These are phyloP conservation scores for Cadophora sp. DNA, from an alignment of 2,329 filamentous ascomycete species.

Conservation along the genomic window DNA sequence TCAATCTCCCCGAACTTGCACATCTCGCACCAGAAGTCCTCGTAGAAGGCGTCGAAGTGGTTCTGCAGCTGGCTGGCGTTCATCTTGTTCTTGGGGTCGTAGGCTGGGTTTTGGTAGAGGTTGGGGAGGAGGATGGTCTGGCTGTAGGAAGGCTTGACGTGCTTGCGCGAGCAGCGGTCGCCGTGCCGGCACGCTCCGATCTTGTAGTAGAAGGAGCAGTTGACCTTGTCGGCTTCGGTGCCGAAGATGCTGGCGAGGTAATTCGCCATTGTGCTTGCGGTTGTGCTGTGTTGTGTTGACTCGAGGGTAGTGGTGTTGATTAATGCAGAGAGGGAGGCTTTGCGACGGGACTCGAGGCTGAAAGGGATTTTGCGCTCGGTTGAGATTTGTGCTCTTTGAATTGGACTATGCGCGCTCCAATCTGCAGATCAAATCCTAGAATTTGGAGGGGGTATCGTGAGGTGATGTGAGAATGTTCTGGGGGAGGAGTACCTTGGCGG, in stretches of 20 bases:
- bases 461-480: conserved; percentile 16
- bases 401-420: conserved; percentile 1
- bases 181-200: conserved; percentile 98
- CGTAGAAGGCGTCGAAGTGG: conserved; percentile 99
- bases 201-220: conserved; percentile 99
- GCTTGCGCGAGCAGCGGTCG: conserved; percentile 96
- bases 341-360: conserved; percentile 9
- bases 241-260: conserved; percentile 99
- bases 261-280: conserved; percentile 75
- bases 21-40: conserved; percentile 99
- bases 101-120: conserved; percentile 98
- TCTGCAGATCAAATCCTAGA: background rate
- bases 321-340: background rate
- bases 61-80: conserved; percentile 95
- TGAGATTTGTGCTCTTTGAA: background rate
- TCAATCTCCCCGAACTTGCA: conserved; percentile 98
- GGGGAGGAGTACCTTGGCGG: conserved; percentile 10
- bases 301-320: background rate
- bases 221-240: conserved; percentile 99
- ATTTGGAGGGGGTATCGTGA: background rate
- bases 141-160: conserved; percentile 98
- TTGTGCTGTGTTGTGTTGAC: conserved; percentile 6
- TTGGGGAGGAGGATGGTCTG: conserved; percentile 98
- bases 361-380: background rate
- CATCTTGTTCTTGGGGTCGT: conserved; percentile 97